These are phyloP conservation scores for Psilocybe tampanensis DNA, from an alignment of 768 basidiomycete species.

Conservation along the genomic window DNA sequence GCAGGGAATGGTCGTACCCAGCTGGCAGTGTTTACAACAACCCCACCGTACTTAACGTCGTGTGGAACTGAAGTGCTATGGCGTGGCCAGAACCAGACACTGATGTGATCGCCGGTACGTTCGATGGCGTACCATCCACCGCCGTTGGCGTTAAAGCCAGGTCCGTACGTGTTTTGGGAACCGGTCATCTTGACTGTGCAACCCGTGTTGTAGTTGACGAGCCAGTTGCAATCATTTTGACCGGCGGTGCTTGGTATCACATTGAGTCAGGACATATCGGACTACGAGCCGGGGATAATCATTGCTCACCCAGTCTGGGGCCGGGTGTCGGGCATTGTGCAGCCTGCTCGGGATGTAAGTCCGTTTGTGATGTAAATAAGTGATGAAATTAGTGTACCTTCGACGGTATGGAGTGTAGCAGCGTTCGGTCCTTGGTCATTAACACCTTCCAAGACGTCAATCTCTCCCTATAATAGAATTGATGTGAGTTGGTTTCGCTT, in stretches of 20 bases:
- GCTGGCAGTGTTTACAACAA: conserved; percentile 35
- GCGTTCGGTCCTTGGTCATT: conserved; percentile 40
- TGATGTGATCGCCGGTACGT: conserved; percentile 49
- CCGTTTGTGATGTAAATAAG: conserved; percentile 20
- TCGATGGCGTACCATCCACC: conserved; percentile 67
- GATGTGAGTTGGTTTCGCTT: background rate
- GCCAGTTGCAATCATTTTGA: conserved; percentile 18
- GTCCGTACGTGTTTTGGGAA: conserved; percentile 47
- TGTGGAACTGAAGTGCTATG: conserved; percentile 38
- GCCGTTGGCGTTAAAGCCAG: conserved; percentile 54
- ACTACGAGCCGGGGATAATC: background rate
- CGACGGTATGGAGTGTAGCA: conserved; percentile 37
- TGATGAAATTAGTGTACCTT: conserved; percentile 49
- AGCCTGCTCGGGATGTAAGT: conserved; percentile 13
- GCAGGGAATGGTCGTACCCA: conserved; percentile 37
- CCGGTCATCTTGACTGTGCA: conserved; percentile 47
- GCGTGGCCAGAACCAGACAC: conserved; percentile 68
- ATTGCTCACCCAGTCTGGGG: conserved; percentile 42
- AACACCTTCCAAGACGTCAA: conserved; percentile 44
- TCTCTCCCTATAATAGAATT: conserved; percentile 32
- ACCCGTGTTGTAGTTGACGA: conserved; percentile 19
- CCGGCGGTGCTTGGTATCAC: conserved; percentile 8
- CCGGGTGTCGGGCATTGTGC: conserved; percentile 26
- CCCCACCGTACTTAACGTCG: conserved; percentile 37
- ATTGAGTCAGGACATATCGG: background rate